A percentile compares a stretch with the other conserved stretches of the same genome.
Evolutionary conservation across 208 protist species (phyloP).

Genomic region (Polymyxa betae): DNA sequence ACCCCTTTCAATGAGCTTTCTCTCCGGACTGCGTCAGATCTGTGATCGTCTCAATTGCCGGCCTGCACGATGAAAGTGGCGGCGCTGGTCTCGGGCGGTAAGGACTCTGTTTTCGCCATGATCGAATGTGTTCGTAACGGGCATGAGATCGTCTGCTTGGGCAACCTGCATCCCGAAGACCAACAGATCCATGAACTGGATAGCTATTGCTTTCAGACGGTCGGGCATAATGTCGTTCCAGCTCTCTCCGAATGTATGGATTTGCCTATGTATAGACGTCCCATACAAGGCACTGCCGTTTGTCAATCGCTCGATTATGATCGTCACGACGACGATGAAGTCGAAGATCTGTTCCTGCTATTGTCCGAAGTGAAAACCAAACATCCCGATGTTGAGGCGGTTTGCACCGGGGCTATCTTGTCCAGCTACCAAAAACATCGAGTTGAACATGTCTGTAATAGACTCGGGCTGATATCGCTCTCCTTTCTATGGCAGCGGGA

Average conservation of each 20-base stretch:
- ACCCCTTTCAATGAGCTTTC: too few species aligned
- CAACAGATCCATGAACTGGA: constrained; percentile 86
- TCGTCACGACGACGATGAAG: constrained; percentile 84
- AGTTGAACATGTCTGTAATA: constrained; percentile 92
- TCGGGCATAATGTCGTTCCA: constrained; percentile 89
- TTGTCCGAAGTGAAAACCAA: constrained; percentile 80
- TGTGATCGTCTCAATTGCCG: too few species aligned
- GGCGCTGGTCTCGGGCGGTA: constrained; percentile 94
- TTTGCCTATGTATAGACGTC: constrained; percentile 85
- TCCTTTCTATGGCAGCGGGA: constrained; percentile 93
- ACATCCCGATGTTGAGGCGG: constrained; percentile 77
- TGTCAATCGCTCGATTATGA: constrained; percentile 79
- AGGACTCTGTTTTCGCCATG: constrained; percentile 92
- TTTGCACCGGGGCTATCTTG: constrained; percentile 88
- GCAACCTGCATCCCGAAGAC: constrained; percentile 85
- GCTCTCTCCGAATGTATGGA: constrained; percentile 83
- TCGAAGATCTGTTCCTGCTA: constrained; percentile 92
- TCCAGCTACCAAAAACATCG: constrained; percentile 94
- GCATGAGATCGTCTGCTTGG: constrained; percentile 90
- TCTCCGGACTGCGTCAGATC: too few species aligned
- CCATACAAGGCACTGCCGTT: constrained; percentile 68
- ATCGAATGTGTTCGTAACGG: constrained; percentile 89
- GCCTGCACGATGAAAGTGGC: constrained; percentile 77
- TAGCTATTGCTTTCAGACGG: constrained; percentile 97
- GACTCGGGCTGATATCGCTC: constrained; percentile 87